Conservation (phyloP, 345 rosid genomes). For the Citrus sp. region DNA sequence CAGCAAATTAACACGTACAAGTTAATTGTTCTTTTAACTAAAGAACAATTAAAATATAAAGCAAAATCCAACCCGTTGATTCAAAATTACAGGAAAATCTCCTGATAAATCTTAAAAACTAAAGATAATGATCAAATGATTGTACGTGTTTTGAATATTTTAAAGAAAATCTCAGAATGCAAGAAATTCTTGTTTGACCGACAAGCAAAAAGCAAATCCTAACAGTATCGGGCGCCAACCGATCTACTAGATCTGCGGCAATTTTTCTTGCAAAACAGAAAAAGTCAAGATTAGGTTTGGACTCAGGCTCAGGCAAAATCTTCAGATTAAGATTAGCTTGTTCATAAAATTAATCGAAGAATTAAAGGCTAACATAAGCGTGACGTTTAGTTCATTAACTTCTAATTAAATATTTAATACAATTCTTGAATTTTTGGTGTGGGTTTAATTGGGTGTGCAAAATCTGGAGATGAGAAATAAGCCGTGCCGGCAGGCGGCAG, state of each 20-base stretch:
- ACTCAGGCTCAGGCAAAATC: too few species aligned
- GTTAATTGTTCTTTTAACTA: neutral
- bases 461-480: too few species aligned
- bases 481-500: too few species aligned
- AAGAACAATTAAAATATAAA: neutral
- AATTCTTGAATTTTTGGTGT: neutral
- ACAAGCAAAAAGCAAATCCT: neutral
- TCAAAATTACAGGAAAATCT: neutral
- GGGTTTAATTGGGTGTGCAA: neutral
- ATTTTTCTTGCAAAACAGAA: neutral
- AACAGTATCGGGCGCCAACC: neutral
- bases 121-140: neutral
- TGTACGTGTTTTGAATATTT: neutral
- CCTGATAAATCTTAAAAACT: neutral
- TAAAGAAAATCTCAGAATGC: neutral
- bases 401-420: neutral
- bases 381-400: constrained; percentile 3
- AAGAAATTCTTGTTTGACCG: neutral
- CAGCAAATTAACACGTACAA: neutral
- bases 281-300: neutral
- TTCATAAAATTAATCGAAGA: neutral
- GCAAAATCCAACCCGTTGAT: neutral
- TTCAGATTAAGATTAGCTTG: neutral
- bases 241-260: neutral
- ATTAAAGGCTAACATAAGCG: neutral